Conservation (phyloP, 2,329 filamentous ascomycete genomes). For the Sclerotinia trifoliorum region DNA sequence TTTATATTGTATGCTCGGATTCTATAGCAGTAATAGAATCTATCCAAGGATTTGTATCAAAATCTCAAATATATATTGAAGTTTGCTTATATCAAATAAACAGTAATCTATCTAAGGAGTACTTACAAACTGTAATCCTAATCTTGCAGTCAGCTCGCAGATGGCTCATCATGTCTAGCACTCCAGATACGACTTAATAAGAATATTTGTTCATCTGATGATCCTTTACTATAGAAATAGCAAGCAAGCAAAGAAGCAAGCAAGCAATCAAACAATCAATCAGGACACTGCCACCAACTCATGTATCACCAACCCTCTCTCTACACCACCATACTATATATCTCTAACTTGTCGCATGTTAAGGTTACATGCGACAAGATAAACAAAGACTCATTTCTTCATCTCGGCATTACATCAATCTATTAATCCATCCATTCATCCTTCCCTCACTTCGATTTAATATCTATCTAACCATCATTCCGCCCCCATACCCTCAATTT, state of each 20-base stretch:
- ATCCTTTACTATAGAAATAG: not conserved
- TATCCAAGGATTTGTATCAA: not conserved
- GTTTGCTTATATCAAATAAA: not conserved
- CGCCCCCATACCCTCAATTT: slow-evolving; percentile 2
- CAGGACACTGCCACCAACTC: slow-evolving; percentile 5
- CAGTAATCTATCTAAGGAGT: not conserved
- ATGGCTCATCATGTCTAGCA: not conserved
- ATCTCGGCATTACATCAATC: not conserved
- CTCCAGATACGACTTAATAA: not conserved
- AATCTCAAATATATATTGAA: not conserved
- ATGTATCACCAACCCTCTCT: not conserved
- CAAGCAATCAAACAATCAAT: too few species aligned
- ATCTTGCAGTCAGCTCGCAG: too few species aligned
- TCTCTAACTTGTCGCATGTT: not conserved
- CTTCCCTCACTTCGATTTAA: not conserved
- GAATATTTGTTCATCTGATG: not conserved
- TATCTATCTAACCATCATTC: not conserved
- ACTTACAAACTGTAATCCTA: not conserved
- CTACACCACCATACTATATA: not conserved
- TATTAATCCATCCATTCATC: not conserved
- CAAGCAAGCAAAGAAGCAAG: not conserved
- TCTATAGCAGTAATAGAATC: not conserved
- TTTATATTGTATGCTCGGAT: not conserved
- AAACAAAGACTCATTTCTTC: not conserved
- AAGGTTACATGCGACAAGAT: not conserved